Evolutionary conservation across 768 basidiomycete genomes (phyloP).

Genomic region (Lentinula raphanica): DNA sequence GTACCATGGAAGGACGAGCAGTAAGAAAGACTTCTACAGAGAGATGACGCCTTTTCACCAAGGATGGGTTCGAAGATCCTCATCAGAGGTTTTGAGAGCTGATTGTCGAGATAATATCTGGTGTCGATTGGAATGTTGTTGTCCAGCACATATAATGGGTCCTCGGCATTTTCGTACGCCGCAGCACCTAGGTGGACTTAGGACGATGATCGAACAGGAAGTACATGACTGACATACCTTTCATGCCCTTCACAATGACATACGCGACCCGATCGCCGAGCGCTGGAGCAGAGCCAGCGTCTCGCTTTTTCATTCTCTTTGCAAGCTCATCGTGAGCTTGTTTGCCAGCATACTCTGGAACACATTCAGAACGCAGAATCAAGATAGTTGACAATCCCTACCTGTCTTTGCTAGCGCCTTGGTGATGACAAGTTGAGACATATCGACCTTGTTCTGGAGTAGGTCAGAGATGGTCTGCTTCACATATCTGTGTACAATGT

Average conservation of each 20-base stretch:
- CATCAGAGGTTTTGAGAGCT: constrained; percentile 93
- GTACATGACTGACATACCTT: constrained; percentile 47
- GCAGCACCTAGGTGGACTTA: constrained; percentile 62
- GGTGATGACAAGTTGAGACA: constrained; percentile 99
- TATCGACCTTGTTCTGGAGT: constrained; percentile 94
- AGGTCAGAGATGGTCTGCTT: constrained; percentile 93
- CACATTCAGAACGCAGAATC: not conserved
- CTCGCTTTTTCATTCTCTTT: constrained; percentile 91
- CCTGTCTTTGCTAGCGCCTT: constrained; percentile 90
- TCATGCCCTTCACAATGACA: constrained; percentile 95
- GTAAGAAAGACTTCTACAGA: constrained; percentile 52
- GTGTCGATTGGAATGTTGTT: constrained; percentile 98
- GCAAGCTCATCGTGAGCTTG: constrained; percentile 97
- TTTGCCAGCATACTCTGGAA: constrained; percentile 82
- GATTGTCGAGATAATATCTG: constrained; percentile 96
- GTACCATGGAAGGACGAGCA: constrained; percentile 9
- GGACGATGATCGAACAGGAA: not conserved
- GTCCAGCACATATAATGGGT: constrained; percentile 94
- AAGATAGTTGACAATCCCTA: constrained; percentile 22
- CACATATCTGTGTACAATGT: constrained; percentile 79
- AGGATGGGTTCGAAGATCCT: constrained; percentile 97
- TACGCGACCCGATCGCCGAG: constrained; percentile 98
- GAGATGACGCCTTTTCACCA: constrained; percentile 81
- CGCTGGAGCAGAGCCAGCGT: constrained; percentile 97
- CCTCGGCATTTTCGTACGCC: constrained; percentile 98